phyloP scores from a whole-genome alignment of 495 filamentous ascomycete species.

The Letharia lupina region DNA sequence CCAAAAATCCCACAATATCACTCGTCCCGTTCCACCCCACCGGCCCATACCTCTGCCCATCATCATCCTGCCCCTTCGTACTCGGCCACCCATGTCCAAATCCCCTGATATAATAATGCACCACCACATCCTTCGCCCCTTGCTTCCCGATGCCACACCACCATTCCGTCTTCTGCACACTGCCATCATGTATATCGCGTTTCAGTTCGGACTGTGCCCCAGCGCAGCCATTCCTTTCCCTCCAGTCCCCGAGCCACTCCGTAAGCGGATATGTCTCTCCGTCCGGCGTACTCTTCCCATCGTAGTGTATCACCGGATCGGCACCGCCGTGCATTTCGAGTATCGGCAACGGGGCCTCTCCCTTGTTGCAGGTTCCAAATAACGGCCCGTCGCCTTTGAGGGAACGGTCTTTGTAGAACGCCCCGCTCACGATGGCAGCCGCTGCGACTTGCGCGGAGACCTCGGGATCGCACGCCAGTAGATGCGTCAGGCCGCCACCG shows the following conservation, averaged over 20 bases:
- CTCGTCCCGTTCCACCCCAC: conserved; percentile 4
- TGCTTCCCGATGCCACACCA: conserved; percentile 1
- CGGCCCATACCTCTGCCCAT: conserved; percentile 6
- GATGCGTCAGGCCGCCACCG: neutral
- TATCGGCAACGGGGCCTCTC: neutral
- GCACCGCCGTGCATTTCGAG: conserved; percentile 5
- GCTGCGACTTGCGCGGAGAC: neutral
- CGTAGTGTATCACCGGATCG: conserved; percentile 4
- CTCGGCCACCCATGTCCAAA: conserved; percentile 13
- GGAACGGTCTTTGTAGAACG: conserved; percentile 1
- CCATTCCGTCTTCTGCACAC: conserved; percentile 9
- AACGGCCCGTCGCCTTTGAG: neutral
- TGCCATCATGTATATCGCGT: neutral
- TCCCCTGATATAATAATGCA: neutral
- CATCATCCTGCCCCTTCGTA: conserved; percentile 5
- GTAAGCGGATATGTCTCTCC: conserved; percentile 7
- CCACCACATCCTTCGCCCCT: conserved; percentile 5
- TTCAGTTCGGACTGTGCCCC: neutral
- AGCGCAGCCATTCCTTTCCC: conserved; percentile 3
- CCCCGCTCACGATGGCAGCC: conserved; percentile 2
- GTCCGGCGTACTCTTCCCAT: conserved; percentile 9
- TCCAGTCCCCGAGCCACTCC: conserved; percentile 5
- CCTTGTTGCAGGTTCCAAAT: neutral
- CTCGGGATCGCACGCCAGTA: conserved; percentile 2
- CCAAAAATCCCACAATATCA: conserved; percentile 2